A percentile compares a stretch with the other conserved stretches of the same genome.
Conservation (phyloP, 768 basidiomycete species). For the Hygrophorus russula region DNA sequence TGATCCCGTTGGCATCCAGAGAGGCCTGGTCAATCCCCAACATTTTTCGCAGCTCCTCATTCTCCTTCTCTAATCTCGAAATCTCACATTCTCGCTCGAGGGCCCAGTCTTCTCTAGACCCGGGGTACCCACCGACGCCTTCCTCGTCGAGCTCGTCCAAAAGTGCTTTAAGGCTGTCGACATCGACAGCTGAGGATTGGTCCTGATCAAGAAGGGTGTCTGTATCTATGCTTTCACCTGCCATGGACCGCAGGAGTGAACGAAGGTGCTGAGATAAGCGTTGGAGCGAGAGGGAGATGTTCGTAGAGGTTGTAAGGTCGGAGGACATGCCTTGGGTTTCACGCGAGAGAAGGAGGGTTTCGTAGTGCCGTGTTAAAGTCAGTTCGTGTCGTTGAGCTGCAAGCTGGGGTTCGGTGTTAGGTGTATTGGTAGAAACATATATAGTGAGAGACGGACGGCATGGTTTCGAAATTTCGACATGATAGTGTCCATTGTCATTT, state of each 20-base stretch:
- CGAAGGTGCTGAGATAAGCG: constrained; percentile 62
- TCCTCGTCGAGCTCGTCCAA: constrained; percentile 30
- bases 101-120: constrained; percentile 65
- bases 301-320: constrained; percentile 47
- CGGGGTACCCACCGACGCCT: constrained; percentile 15
- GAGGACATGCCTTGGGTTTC: constrained; percentile 44
- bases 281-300: constrained; percentile 55
- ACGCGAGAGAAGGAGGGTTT: constrained; percentile 59
- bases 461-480: constrained; percentile 95
- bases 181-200: constrained; percentile 18
- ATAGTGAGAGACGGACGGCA: constrained; percentile 46
- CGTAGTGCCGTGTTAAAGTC: constrained; percentile 83
- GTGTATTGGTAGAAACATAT: constrained; percentile 5
- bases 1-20: constrained; percentile 41
- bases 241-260: constrained; percentile 59
- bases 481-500: constrained; percentile 87
- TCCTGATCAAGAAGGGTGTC: constrained; percentile 10
- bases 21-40: constrained; percentile 61
- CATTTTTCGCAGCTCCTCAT: constrained; percentile 61
- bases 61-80: constrained; percentile 69
- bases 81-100: constrained; percentile 85
- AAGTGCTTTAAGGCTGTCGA: constrained; percentile 30
- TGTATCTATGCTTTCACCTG: constrained; percentile 50
- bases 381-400: constrained; percentile 90
- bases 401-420: constrained; percentile 33